phyloP scores from a whole-genome alignment of 345 rosid species.

The Eucalyptus caleyi region DNA sequence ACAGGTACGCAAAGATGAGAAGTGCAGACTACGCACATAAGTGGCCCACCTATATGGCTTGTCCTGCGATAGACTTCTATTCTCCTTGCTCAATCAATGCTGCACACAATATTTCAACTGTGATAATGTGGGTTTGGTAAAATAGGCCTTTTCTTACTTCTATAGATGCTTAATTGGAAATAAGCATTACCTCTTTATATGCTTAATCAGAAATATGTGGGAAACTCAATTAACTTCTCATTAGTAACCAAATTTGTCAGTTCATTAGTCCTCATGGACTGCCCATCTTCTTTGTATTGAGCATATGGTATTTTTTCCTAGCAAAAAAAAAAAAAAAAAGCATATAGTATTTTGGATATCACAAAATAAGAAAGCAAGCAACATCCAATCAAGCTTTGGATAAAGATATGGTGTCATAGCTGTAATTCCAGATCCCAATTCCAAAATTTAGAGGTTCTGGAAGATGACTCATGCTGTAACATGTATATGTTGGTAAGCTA shows the following conservation, averaged over 20 bases:
- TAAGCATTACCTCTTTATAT: not conserved
- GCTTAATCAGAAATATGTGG: not conserved
- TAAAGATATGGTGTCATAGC: not conserved
- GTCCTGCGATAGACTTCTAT: not conserved
- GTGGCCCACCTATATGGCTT: not conserved
- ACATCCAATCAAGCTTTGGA: not conserved
- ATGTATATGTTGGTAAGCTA: not conserved
- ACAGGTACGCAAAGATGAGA: not conserved
- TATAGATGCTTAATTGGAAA: not conserved
- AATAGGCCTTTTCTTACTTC: not conserved
- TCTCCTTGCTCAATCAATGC: not conserved
- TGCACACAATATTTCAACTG: not conserved
- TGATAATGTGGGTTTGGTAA: not conserved
- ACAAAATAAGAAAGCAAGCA: not conserved
- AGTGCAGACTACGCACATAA: not conserved
- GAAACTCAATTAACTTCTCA: not conserved
- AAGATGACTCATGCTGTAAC: not conserved
- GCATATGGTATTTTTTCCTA: not conserved
- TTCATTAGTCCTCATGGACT: not conserved
- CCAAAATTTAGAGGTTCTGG: not conserved
- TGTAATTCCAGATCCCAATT: not conserved
- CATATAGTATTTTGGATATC: not conserved
- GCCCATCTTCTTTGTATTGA: not conserved
- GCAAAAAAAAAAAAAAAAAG: not conserved
- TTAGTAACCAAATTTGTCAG: not conserved